phyloP scores from a whole-genome alignment of 2,329 filamentous ascomycete species.

The Ophiostoma perfectum region DNA sequence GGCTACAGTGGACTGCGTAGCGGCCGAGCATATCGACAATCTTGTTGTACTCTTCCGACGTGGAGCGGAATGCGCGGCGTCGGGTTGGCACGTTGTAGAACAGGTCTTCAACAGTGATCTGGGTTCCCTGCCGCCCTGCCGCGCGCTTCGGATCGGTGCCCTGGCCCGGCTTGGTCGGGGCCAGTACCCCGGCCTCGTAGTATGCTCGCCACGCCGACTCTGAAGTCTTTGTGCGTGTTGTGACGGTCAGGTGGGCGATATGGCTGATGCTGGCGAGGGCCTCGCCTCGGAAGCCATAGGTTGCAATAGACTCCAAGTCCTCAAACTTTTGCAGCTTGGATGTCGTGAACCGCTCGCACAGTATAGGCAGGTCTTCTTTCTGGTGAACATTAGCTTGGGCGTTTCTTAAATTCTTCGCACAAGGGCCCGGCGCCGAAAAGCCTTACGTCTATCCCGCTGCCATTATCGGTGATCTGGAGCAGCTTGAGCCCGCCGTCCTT shows the following conservation, averaged over 20 bases:
- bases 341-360: slow-evolving; percentile 94
- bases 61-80: slow-evolving; percentile 80
- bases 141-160: slow-evolving; percentile 77
- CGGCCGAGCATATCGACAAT: slow-evolving; percentile 91
- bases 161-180: slow-evolving; percentile 81
- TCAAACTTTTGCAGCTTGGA: slow-evolving; percentile 94
- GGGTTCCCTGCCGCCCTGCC: slow-evolving; percentile 82
- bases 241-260: slow-evolving; percentile 91
- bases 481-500: slow-evolving; percentile 95
- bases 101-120: slow-evolving; percentile 92
- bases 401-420: not conserved
- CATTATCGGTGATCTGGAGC: slow-evolving; percentile 95
- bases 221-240: slow-evolving; percentile 85
- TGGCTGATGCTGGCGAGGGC: slow-evolving; percentile 96
- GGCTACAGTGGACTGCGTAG: slow-evolving; percentile 84
- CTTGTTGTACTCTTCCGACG: slow-evolving; percentile 94
- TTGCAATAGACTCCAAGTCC: slow-evolving; percentile 81
- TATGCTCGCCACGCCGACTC: slow-evolving; percentile 85
- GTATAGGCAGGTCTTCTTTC: slow-evolving; percentile 84
- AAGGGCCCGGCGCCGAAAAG: slow-evolving; percentile 1
- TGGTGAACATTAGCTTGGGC: slow-evolving; percentile 34
- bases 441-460: slow-evolving; percentile 80
- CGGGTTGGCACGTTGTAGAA: slow-evolving; percentile 95
- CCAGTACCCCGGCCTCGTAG: slow-evolving; percentile 77
- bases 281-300: slow-evolving; percentile 97